Percentiles rank a stretch among this genome's conserved stretches.
These are phyloP conservation scores for Apiospora koreana DNA, from an alignment of 2,329 filamentous ascomycete genomes.

Conservation along the genomic window DNA sequence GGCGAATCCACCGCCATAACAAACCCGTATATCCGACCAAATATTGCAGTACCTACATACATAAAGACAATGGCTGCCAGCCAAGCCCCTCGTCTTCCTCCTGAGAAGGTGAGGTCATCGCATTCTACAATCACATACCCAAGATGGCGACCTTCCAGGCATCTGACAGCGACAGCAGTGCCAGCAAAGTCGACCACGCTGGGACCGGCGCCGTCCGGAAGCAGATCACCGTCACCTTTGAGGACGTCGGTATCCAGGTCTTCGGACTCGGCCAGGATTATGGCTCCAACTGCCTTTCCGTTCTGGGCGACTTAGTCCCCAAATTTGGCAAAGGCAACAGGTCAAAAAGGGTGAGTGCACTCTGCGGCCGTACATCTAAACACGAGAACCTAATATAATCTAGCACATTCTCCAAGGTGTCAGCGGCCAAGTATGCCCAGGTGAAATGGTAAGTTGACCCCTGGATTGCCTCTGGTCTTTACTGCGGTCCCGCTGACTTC, in stretches of 20 bases:
- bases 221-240: constrained; percentile 36
- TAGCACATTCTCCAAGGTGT: constrained; percentile 41
- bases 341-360: constrained; percentile 31
- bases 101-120: not conserved
- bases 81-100: not conserved
- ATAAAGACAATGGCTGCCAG: not conserved
- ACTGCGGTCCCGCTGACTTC: not conserved
- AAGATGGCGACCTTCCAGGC: not conserved
- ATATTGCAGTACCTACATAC: not conserved
- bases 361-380: not conserved
- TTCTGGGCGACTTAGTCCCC: constrained; percentile 27
- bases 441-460: constrained; percentile 40
- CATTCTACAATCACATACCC: not conserved
- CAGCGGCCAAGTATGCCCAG: constrained; percentile 40
- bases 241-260: constrained; percentile 34
- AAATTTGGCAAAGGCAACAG: constrained; percentile 21
- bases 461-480: not conserved
- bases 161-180: constrained; percentile 4
- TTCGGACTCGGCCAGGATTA: constrained; percentile 37
- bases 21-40: constrained; percentile 1
- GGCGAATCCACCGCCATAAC: not conserved
- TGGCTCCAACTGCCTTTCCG: constrained; percentile 35
- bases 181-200: constrained; percentile 4
- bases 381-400: not conserved
- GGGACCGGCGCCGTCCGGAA: constrained; percentile 25